Conservation (phyloP, 306 rosid species). For the Rosa multiflora region DNA sequence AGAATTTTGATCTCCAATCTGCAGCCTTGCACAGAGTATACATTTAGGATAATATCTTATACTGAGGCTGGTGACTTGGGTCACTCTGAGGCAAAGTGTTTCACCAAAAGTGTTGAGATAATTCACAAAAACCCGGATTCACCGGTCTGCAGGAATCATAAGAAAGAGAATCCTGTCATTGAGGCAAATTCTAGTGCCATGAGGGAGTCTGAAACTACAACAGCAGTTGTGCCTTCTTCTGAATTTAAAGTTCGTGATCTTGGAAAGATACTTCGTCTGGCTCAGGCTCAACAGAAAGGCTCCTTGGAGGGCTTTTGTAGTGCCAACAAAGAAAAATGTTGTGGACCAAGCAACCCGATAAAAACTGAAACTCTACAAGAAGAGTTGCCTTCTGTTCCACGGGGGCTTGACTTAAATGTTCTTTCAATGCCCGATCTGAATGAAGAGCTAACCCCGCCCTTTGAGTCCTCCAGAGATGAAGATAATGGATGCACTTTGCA, state of each 20-base stretch:
- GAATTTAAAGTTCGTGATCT: constrained; percentile 96
- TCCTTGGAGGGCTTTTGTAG: constrained; percentile 71
- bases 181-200: constrained; percentile 57
- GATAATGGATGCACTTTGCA: constrained; percentile 89
- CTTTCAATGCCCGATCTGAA: constrained; percentile 89
- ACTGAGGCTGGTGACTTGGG: constrained; percentile 80
- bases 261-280: constrained; percentile 72
- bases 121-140: constrained; percentile 50
- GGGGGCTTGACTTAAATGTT: constrained; percentile 88
- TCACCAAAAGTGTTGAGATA: constrained; percentile 88
- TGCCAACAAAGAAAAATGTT: constrained; percentile 63
- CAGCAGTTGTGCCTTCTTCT: constrained; percentile 43
- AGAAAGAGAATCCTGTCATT: constrained; percentile 41
- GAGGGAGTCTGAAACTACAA: constrained; percentile 46
- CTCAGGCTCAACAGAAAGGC: constrained; percentile 86
- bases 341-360: constrained; percentile 51
- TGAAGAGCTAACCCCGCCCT: constrained; percentile 94
- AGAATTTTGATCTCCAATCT: constrained; percentile 83
- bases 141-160: constrained; percentile 34
- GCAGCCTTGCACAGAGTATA: constrained; percentile 90
- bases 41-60: constrained; percentile 76
- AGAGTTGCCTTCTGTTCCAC: constrained; percentile 55
- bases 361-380: constrained; percentile 57
- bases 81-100: constrained; percentile 97
- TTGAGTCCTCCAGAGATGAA: constrained; percentile 91